Conservation (phyloP, 306 rosid species). For the Lotus japonicus region DNA sequence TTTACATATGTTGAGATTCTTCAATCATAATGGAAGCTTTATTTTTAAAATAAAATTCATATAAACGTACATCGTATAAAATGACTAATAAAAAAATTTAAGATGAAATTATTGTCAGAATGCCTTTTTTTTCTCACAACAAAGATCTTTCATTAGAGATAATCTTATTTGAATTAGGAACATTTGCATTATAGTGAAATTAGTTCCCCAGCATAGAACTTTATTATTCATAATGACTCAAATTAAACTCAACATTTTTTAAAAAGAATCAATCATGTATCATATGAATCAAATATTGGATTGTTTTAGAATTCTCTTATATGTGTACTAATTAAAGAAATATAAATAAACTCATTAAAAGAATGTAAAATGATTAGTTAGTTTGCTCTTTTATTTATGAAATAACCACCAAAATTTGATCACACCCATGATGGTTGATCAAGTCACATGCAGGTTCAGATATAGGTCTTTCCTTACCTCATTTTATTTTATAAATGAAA, state of each 20-base stretch:
- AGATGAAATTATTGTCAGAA: conserved; percentile 24
- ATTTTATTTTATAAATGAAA: background rate
- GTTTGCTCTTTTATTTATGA: conserved; percentile 24
- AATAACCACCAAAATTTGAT: conserved; percentile 30
- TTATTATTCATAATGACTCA: too few species aligned
- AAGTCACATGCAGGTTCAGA: conserved; percentile 50
- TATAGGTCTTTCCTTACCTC: conserved; percentile 22
- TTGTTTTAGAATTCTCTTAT: too few species aligned
- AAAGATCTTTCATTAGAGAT: too few species aligned
- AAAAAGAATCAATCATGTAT: too few species aligned
- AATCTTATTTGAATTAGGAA: too few species aligned
- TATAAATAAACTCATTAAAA: conserved; percentile 1
- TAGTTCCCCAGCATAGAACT: too few species aligned
- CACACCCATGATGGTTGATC: conserved; percentile 21
- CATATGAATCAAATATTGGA: too few species aligned
- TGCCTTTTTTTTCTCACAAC: background rate
- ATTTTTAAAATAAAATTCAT: background rate
- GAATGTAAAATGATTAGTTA: conserved; percentile 35
- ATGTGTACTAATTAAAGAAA: conserved; percentile 4
- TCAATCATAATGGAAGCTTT: conserved; percentile 17
- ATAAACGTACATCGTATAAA: background rate
- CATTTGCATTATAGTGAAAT: too few species aligned
- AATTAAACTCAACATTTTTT: too few species aligned
- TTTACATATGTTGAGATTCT: conserved; percentile 25
- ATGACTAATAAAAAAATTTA: background rate